phyloP scores from a whole-genome alignment of 495 filamentous ascomycete species.

The Penicillium canescens region DNA sequence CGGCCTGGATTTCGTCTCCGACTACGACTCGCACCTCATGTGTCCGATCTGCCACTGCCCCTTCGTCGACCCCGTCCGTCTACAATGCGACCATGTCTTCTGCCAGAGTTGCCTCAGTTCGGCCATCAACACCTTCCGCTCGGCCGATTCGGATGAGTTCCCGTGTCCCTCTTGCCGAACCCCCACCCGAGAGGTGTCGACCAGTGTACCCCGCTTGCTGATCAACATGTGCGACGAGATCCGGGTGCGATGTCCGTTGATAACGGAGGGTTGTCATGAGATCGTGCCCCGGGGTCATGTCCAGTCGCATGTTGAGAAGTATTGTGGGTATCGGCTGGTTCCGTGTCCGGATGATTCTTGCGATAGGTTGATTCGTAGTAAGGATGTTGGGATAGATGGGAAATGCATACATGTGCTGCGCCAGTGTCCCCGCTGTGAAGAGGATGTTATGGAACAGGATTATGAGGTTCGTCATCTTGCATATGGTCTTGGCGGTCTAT shows the following conservation, averaged over 20 bases:
- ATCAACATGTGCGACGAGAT: slow-evolving; percentile 74
- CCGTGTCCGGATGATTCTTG: slow-evolving; percentile 58
- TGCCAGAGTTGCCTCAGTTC: slow-evolving; percentile 69
- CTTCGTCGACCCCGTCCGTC: slow-evolving; percentile 68
- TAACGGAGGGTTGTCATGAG: slow-evolving; percentile 60
- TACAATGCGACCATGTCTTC: slow-evolving; percentile 76
- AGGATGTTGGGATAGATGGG: slow-evolving; percentile 35
- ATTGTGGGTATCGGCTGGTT: slow-evolving; percentile 68
- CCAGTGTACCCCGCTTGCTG: slow-evolving; percentile 54
- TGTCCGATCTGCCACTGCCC: slow-evolving; percentile 82
- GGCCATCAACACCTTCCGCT: slow-evolving; percentile 48
- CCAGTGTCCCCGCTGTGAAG: slow-evolving; percentile 55
- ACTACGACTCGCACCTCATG: slow-evolving; percentile 74
- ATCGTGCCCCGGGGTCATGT: slow-evolving; percentile 65
- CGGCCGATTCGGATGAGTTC: slow-evolving; percentile 40
- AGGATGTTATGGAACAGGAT: slow-evolving; percentile 57
- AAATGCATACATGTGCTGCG: slow-evolving; percentile 58
- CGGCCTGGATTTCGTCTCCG: slow-evolving; percentile 65
- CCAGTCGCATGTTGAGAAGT: slow-evolving; percentile 70
- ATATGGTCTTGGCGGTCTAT: neutral
- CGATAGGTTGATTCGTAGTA: slow-evolving; percentile 52
- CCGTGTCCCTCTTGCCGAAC: slow-evolving; percentile 49
- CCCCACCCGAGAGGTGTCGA: slow-evolving; percentile 35
- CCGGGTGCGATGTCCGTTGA: slow-evolving; percentile 69
- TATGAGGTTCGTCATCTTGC: slow-evolving; percentile 46